Percentiles rank a stretch among this genome's conserved stretches.
Conservation (phyloP, 306 rosid species). For the Psophocarpus tetragonolobus region DNA sequence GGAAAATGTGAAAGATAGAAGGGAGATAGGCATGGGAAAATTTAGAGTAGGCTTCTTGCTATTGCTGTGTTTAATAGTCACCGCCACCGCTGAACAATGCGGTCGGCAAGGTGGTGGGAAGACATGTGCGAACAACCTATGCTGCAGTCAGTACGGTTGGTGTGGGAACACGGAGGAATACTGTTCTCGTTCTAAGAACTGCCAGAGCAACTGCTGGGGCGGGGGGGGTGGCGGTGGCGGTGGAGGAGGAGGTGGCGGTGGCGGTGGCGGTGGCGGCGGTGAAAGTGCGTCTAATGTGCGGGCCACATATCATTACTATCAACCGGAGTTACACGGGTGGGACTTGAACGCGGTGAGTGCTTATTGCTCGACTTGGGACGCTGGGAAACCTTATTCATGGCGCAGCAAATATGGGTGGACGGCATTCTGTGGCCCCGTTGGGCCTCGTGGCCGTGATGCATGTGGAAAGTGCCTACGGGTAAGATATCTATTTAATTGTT, state of each 20-base stretch:
- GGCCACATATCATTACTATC: conserved; percentile 68
- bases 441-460: conserved; percentile 59
- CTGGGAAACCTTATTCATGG: conserved; percentile 54
- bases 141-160: conserved; percentile 70
- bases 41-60: not conserved
- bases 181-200: conserved; percentile 40
- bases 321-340: conserved; percentile 60
- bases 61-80: not conserved
- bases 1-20: not conserved
- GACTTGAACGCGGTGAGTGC: conserved; percentile 62
- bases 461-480: conserved; percentile 76
- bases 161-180: conserved; percentile 56
- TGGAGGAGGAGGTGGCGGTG: too few relatives aligned
- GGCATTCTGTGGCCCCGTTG: conserved; percentile 79
- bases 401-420: conserved; percentile 90
- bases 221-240: not conserved
- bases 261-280: too few relatives aligned
- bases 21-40: conserved; percentile 19
- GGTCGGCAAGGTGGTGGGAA: conserved; percentile 54
- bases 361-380: conserved; percentile 85
- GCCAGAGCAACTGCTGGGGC: conserved; percentile 57
- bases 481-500: too few relatives aligned
- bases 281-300: conserved; percentile 54
- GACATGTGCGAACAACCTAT: conserved; percentile 41
- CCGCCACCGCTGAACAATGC: conserved; percentile 44